Base-by-base conservation (phyloP, 2,329 filamentous ascomycete species). In the Myriangium duriaei region DNA sequence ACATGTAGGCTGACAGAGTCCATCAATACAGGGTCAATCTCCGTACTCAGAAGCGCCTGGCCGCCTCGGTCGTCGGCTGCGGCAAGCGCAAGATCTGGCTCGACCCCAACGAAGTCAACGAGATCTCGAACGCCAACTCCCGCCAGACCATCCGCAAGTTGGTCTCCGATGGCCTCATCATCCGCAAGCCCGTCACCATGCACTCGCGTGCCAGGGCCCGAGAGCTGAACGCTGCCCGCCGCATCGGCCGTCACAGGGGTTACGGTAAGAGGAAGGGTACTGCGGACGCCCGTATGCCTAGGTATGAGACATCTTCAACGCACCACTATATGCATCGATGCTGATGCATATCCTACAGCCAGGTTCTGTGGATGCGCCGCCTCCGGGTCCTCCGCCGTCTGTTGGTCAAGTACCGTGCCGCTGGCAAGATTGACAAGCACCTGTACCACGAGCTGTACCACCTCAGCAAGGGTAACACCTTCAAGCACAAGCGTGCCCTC, bases 181-280 rank as follows among this genome's bases (percentile, higher is more conserved):
- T 98, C 79, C 84, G 83, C 76, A 98, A 98, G 81, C 92, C 92
- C 63, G 87, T 95, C 63, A 95, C 88, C 63, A 94, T 95, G 85
- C 91, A 98, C 84, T 96, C 91, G 57, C 84, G 92, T 71, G 79
- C 84, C 60, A 85, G 91, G 62, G 91, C 91, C 62, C 83, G 92
- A 61, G 87, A 91, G 69, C 76, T 98, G 67, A 93, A 82, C 68
- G 83, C 84, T 51, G 83, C 91, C 65, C 81, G 91, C 71, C 77
- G 87, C 63, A 87, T 93, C 63, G 91, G 91, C 64, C 79, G 91
- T 71, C 91, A 98, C 78, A 82, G 91, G 70, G 91, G 91, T 65
- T 94, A 94, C 74, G 91, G 91, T 84, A 98, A 98, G 86, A 85
- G 91, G 71, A 98, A 98, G 88, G 92, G 91, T 95, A 96, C 92